Conservation (phyloP, 768 basidiomycete species). For the Psilocybe azurescens region DNA sequence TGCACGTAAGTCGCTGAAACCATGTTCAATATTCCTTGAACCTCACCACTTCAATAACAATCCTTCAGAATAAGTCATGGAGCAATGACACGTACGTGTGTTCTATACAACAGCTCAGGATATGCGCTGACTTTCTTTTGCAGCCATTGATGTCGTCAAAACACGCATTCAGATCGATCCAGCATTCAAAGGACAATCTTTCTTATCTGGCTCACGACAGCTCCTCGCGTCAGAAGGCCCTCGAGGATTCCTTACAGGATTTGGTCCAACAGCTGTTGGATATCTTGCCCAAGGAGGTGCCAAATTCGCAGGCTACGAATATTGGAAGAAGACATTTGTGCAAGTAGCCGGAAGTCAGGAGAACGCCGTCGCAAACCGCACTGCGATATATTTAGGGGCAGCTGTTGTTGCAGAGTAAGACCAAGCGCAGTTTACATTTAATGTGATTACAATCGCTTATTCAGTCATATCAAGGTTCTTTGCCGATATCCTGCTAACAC, state of each 20-base stretch:
- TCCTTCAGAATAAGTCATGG: slow-evolving; percentile 73
- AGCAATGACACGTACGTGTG: slow-evolving; percentile 71
- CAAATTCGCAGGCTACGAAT: slow-evolving; percentile 84
- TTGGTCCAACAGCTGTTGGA: slow-evolving; percentile 90
- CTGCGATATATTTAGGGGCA: slow-evolving; percentile 86
- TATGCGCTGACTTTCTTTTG: neutral
- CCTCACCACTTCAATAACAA: neutral
- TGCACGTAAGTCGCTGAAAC: slow-evolving; percentile 33
- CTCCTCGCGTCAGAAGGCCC: slow-evolving; percentile 76
- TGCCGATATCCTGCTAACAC: slow-evolving; percentile 86
- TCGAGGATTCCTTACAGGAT: slow-evolving; percentile 75
- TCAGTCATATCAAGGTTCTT: slow-evolving; percentile 63
- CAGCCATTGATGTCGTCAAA: slow-evolving; percentile 85
- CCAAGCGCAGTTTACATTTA: slow-evolving; percentile 2
- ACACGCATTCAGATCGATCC: slow-evolving; percentile 90
- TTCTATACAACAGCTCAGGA: neutral
- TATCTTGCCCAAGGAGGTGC: slow-evolving; percentile 74
- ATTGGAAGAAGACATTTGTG: slow-evolving; percentile 79
- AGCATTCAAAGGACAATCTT: slow-evolving; percentile 61
- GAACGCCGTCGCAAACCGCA: slow-evolving; percentile 75
- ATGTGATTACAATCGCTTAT: neutral
- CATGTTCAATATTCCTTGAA: neutral
- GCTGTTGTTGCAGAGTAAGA: slow-evolving; percentile 77
- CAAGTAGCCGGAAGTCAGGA: slow-evolving; percentile 73
- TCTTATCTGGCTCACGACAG: slow-evolving; percentile 69